phyloP scores from a whole-genome alignment of 805 yeast genomes.

The Yarrowia alimentaria region DNA sequence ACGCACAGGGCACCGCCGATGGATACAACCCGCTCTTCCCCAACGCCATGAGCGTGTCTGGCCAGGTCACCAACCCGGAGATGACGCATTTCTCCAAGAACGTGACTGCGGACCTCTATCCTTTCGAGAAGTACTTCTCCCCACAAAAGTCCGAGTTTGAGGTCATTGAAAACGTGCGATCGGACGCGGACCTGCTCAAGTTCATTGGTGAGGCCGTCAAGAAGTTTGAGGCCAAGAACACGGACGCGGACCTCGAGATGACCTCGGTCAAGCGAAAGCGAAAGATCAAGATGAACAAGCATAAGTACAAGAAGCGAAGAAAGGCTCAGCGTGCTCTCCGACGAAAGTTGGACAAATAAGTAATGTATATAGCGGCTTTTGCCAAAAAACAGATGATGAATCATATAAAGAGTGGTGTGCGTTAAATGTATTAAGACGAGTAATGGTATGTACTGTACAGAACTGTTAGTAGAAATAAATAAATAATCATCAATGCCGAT shows the following conservation, averaged over 20 bases:
- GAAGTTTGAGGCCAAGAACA: slow-evolving; percentile 21
- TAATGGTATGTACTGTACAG: slow-evolving; percentile 10
- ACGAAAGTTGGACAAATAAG: slow-evolving; percentile 39
- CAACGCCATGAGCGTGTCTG: slow-evolving; percentile 23
- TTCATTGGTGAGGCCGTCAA: slow-evolving; percentile 19
- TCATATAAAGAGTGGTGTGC: neutral
- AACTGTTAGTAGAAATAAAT: slow-evolving; percentile 16
- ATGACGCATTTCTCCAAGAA: slow-evolving; percentile 26
- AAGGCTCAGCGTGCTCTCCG: slow-evolving; percentile 67
- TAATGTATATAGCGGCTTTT: slow-evolving; percentile 25
- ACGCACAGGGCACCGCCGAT: slow-evolving; percentile 19
- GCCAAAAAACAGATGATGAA: slow-evolving; percentile 26
- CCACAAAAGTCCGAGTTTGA: slow-evolving; percentile 22
- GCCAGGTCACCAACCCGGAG: slow-evolving; percentile 26
- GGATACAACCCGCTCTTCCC: slow-evolving; percentile 26
- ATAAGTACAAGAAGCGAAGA: slow-evolving; percentile 95
- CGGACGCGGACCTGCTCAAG: slow-evolving; percentile 19
- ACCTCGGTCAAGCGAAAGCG: slow-evolving; percentile 52
- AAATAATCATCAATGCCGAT: slow-evolving; percentile 22
- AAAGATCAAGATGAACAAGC: slow-evolving; percentile 95
- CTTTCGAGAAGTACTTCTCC: slow-evolving; percentile 18
- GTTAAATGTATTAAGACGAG: no score
- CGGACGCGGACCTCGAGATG: slow-evolving; percentile 27
- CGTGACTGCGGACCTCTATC: slow-evolving; percentile 19
- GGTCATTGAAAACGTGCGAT: neutral